A percentile compares a stretch with the other conserved stretches of the same genome.
Conservation (phyloP, 805 yeast genomes). For the Priceomyces carsonii region DNA sequence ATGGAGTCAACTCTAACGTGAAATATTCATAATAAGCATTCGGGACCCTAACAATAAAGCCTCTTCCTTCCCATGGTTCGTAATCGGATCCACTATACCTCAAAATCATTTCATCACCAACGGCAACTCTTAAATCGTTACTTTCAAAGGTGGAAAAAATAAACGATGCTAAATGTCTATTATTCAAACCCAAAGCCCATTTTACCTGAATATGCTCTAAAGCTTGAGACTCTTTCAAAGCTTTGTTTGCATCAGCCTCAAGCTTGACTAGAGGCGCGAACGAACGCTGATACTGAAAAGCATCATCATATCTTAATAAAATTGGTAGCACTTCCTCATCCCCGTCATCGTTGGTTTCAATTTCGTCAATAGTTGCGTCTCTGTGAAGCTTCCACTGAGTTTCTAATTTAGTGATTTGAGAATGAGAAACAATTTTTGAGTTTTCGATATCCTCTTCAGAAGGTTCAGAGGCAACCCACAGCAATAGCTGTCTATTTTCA, state of each 20-base stretch:
- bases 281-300: constrained; percentile 79
- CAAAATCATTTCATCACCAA: constrained; percentile 81
- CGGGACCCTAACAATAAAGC: constrained; percentile 73
- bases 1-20: constrained; percentile 63
- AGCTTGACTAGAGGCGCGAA: constrained; percentile 81
- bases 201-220: constrained; percentile 68
- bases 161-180: constrained; percentile 68
- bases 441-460: constrained; percentile 59
- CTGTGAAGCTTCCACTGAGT: constrained; percentile 77
- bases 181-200: constrained; percentile 73
- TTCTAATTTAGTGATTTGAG: constrained; percentile 73
- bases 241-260: constrained; percentile 80
- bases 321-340: constrained; percentile 70
- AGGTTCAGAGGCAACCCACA: constrained; percentile 81
- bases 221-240: constrained; percentile 73
- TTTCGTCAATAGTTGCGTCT: constrained; percentile 69
- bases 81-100: constrained; percentile 58
- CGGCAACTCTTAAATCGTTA: constrained; percentile 65
- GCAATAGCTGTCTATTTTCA: constrained; percentile 71
- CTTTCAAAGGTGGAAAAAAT: constrained; percentile 66
- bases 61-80: constrained; percentile 71
- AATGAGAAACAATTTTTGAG: constrained; percentile 56
- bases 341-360: constrained; percentile 48
- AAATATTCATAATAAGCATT: constrained; percentile 64
- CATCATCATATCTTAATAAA: constrained; percentile 75